Base-by-base conservation (phyloP, 2,329 filamentous ascomycete species). In the Lecanosticta acicola region DNA sequence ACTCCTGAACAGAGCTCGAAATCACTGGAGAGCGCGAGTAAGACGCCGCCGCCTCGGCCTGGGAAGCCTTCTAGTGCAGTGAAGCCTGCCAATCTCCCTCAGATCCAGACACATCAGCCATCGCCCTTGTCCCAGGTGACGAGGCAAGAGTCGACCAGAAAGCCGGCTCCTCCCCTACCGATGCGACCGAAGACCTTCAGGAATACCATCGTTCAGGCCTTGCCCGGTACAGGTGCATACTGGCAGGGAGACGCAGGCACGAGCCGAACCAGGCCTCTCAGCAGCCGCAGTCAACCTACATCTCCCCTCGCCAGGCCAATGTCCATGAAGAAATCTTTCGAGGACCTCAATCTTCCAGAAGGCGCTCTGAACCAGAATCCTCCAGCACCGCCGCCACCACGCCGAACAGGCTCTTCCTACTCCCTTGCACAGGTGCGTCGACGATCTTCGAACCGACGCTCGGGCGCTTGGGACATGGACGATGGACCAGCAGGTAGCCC, bases 1-100 rank as follows among this genome's bases (percentile, higher is more conserved):
- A 69, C 70, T 5, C 61, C 60, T 46, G 36, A 47, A 26, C 49
- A 51, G 47, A n/a, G 43, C 51, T 20, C 54, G 45, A 40, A 53
- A 2, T 39, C 50, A 36, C 11, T 42, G 2, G 50, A 50, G 1
- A 45, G 42, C 26, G 38, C 44, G 8, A 43, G 41, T 39, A 63
- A 62, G 36, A 49, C 61, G 16, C 57, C 63, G 5, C 62, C 65
- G 8, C 63, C 69, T 9, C 63, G 59, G 26, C 65, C 65, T 14
- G 53, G 62, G 14, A 67, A 67, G 40, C 64, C 65, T 2, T 65
- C 63, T 3, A 60, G 57, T 7, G 60, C 62, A 4, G 58, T 67
- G 11, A 57, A 57, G 37, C 52, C 62, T 13, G 40, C 45, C 7
- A 48, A 51, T 17, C 18, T 51, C 19, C 50, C 46, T n/a, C 46